Evolutionary conservation across 2,329 filamentous ascomycete species (phyloP).

Genomic region (Lecanicillium sp.): DNA sequence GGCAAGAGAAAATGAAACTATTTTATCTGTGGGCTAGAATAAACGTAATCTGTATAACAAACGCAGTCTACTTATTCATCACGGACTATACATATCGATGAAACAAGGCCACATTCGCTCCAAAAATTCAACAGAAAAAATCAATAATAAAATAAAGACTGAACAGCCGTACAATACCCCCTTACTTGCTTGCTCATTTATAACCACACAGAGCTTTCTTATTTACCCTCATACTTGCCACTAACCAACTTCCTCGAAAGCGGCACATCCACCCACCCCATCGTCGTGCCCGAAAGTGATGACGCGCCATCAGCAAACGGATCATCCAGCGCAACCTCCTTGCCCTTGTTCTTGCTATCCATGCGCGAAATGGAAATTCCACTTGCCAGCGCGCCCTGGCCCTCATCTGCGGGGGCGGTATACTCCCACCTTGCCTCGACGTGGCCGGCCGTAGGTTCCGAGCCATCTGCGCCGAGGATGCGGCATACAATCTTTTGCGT

Average conservation of each 20-base stretch:
- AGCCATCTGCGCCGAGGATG: slow-evolving; percentile 63
- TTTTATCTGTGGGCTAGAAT: no score
- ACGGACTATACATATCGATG: no score
- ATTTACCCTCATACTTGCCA: slow-evolving; percentile 62
- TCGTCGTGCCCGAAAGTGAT: slow-evolving; percentile 16
- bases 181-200: no score
- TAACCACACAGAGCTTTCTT: background rate
- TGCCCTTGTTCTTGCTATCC: slow-evolving; percentile 43
- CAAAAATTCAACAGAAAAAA: no score
- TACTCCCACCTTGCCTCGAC: slow-evolving; percentile 80
- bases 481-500: slow-evolving; percentile 75
- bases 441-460: slow-evolving; percentile 62
- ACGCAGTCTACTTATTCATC: no score
- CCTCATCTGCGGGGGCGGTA: slow-evolving; percentile 27
- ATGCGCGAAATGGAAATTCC: slow-evolving; percentile 58
- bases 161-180: background rate
- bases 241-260: slow-evolving; percentile 59
- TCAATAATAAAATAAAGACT: background rate
- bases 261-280: slow-evolving; percentile 59
- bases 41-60: no score
- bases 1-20: background rate
- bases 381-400: slow-evolving; percentile 39
- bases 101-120: no score
- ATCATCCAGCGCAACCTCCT: slow-evolving; percentile 36
- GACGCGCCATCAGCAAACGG: slow-evolving; percentile 55